Evolutionary conservation across 2,329 filamentous ascomycete genomes (phyloP), one percentile per base, ranked within the genome.

Genomic region (Xylaria sp.): DNA sequence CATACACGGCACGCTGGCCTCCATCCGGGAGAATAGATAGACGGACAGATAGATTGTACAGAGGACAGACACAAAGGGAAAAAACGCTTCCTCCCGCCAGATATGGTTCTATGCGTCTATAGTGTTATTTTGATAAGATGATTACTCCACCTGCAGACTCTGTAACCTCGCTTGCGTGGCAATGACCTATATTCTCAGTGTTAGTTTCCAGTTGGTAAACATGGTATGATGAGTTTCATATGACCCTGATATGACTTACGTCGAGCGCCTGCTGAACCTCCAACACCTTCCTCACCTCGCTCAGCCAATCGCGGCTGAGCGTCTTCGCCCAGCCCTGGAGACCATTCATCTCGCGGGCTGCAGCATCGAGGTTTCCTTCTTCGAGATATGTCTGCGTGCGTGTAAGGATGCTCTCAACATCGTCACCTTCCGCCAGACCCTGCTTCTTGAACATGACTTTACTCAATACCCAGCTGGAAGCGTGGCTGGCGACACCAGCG

Each of bases 371-470:
- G 77, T 97, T 91, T 26, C 96, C 96, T 82, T 98, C 93, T 83
- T 99, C 94, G 23, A 99, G 87, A 74, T 93, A 87, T 7, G 90
- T 94, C 82, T 99, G 94, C 1, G 96, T 95, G 71, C 96, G 88
- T 2, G 93, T 92, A 56, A 99, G 87, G 68, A 98, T 91, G 77
- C 94, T 97, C 86, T 99, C 96, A 26, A 98, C 95, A 77, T 98
- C 95, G 74, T 93, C 87, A 23, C 95, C 94, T 28, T 89, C 89
- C 0, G 93, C 92, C 56, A 96, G 85, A 10, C 92, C 93, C 77
- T 92, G 90, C 87, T 98, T 98, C 86, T 93, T 94, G 88, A 99
- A 98, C 83, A 98, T 89, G 61, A 98, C 87, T 83, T 97, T 97
- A 85, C 93, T 97, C 75, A 99, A 85, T 56, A 97, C 86, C 80